These are phyloP conservation scores for Xylariomycetidae sp. DNA, from an alignment of 2,329 filamentous ascomycete species.

Conservation along the genomic window DNA sequence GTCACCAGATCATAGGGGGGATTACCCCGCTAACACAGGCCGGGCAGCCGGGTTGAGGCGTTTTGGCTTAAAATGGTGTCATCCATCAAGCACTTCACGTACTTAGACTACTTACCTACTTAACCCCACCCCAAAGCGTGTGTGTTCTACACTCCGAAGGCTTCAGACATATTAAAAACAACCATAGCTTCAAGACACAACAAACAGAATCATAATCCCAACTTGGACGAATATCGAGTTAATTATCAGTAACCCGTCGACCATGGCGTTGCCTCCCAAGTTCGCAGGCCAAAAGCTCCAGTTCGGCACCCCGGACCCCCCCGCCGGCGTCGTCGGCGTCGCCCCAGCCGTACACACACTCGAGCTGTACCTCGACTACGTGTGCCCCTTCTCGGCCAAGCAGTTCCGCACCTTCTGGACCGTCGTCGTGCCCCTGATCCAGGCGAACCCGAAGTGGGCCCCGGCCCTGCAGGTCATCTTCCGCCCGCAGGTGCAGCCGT, in stretches of 20 bases:
- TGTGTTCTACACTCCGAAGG: too few relatives aligned
- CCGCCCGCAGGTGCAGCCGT: conserved; percentile 88
- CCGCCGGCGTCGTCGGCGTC: conserved; percentile 29
- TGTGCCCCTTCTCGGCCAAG: conserved; percentile 68
- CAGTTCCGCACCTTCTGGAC: conserved; percentile 74
- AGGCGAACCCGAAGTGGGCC: conserved; percentile 51
- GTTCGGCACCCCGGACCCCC: conserved; percentile 34
- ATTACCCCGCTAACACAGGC: too few relatives aligned
- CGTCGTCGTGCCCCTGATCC: conserved; percentile 60
- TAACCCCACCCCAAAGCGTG: too few relatives aligned
- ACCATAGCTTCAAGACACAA: too few relatives aligned
- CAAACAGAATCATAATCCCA: too few relatives aligned
- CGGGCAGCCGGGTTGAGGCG: too few relatives aligned
- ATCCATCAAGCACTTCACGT: too few relatives aligned
- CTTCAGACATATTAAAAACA: too few relatives aligned
- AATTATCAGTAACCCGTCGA: conserved; percentile 10
- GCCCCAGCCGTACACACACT: conserved; percentile 52
- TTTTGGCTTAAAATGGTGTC: too few relatives aligned
- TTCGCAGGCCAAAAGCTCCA: conserved; percentile 68
- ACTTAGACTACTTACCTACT: too few relatives aligned
- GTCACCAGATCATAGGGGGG: too few relatives aligned
- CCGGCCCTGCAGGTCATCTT: conserved; percentile 70
- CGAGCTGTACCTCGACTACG: conserved; percentile 79
- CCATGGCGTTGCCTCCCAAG: conserved; percentile 73
- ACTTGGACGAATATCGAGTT: too few relatives aligned